Base-by-base conservation (phyloP, 176 grass and related monocot genomes). In the Juncus effusus region DNA sequence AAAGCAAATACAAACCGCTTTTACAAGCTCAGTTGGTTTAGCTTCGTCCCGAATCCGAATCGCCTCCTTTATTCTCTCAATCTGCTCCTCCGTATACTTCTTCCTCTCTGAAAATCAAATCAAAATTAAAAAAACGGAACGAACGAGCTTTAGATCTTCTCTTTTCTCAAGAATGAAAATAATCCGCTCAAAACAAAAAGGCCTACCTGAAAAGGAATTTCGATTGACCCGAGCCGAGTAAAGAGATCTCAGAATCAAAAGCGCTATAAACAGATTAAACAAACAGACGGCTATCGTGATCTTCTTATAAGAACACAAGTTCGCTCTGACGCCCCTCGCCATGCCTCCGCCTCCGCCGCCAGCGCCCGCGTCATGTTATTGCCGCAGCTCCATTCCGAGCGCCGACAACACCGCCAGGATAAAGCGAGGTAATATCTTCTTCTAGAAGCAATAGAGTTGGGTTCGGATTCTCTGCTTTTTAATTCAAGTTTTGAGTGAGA, bases 201-300 rank as follows among this genome's bases (percentile, higher is more conserved):
- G 74, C 72, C 75, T 73, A 42, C 70, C 59, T 69, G 74, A 65
- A 76, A 39, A 2, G 5, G 76, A 61, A 1, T 51, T 37, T 9
- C 44, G 44, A 41, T 53, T 44, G 59, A 66, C 64, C 44, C 52
- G 35, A 13, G 73, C 72, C 16, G 78, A 73, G 54, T 81, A 84
- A 62, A 90, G 73, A 76, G 80, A 85, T 65, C 88, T 83, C 14
- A 99, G 80, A 70, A 99, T 84, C 45, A 99, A 61, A 52, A 99
- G 76, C 40, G 78, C 80, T 56, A 84, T 85, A 40, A 93, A 62
- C 14, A 93, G 80, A 77, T 99, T 99, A 2, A 75, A 73, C 54
- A 77, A 74, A 86, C 88, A 99, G 56, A 99, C 68, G 56, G 72
- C 80, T 61, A 99, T 62, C 58, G 94, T 84, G 78, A 89, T 56